Evolutionary conservation across 768 basidiomycete genomes (phyloP), one percentile per base, ranked within the genome.

Genomic region (Boletus vinaceobasis): DNA sequence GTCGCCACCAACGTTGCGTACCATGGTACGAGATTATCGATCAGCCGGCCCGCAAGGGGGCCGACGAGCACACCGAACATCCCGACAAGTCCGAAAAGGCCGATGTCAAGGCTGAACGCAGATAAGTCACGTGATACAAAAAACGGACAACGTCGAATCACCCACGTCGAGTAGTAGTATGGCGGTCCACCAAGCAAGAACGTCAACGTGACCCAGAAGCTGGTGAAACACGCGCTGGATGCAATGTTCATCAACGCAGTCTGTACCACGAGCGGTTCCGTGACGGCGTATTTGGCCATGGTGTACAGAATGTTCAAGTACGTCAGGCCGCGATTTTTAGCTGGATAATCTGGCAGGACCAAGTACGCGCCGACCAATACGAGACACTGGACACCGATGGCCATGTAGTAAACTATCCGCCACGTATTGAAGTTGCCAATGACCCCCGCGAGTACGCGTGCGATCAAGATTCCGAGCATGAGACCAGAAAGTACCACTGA

Each of bases 261-360:
- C 66, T 94, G 92, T 10, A 92, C 77, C 31, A 95, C 73, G 21
- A 87, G 71, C 0, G 93, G 92, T 68, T 94, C 89, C 0, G 87
- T 93, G 36, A 86, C 76, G 0, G 84, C 74, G 60, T 84, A 88
- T 67, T 84, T 87, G 6, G 74, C 85, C 92, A 93, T 93, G 9
- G 85, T 86, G 69, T 75, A 82, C 32, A 90, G 70, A 43, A 93
- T 86, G 17, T 83, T 71, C 59, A 74, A 76, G 70, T 93, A 93
- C 3, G 82, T 81, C 57, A 90, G 50, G 43, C 80, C 72, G 21
- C 64, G 69, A 64, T 88, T 87, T 66, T 88, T 92, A 13, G 86
- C 80, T 1, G 90, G 92, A 63, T 88, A 93, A 69, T 95, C 91
- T 1, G 91, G 91, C n/a, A 93, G 71, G 50, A 85, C 60, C 21